Percentiles rank a stretch among this genome's conserved stretches.
phyloP scores from a whole-genome alignment of 495 filamentous ascomycete genomes.

The Lasiosphaeria ovina region DNA sequence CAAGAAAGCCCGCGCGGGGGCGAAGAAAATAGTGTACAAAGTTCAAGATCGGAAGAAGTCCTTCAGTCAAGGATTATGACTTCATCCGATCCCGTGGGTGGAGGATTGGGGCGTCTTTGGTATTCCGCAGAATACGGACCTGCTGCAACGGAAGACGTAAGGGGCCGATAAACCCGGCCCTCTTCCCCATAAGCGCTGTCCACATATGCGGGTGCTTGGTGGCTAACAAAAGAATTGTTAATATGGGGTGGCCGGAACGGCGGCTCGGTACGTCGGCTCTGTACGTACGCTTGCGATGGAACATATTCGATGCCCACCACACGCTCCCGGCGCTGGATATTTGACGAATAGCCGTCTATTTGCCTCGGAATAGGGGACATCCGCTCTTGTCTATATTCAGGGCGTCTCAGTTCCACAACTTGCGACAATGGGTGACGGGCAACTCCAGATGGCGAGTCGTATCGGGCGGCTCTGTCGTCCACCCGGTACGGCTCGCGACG shows the following conservation, averaged over 20 bases:
- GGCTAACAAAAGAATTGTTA: not conserved
- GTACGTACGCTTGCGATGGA: constrained; percentile 9
- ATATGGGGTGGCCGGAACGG: not conserved
- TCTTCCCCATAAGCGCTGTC: not conserved
- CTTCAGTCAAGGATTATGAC: constrained; percentile 14
- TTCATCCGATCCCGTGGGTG: constrained; percentile 5
- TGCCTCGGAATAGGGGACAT: not conserved
- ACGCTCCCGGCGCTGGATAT: constrained; percentile 23
- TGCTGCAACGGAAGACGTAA: not conserved
- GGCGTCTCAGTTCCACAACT: constrained; percentile 10
- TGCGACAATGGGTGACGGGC: not conserved
- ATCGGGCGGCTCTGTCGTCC: not conserved
- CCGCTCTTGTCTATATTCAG: not conserved
- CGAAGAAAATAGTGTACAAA: not conserved
- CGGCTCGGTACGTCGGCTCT: not conserved
- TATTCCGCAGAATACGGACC: not conserved
- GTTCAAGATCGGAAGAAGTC: not conserved
- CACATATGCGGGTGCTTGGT: no score
- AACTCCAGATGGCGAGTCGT: not conserved
- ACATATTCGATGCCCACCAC: constrained; percentile 27
- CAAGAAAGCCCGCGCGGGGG: not conserved
- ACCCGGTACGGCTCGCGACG: not conserved
- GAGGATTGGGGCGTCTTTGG: constrained; percentile 4
- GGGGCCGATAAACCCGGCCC: not conserved
- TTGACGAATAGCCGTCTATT: not conserved